These are phyloP conservation scores for Rubia occidens DNA, from an alignment of 305 asterid species.

Conservation along the genomic window DNA sequence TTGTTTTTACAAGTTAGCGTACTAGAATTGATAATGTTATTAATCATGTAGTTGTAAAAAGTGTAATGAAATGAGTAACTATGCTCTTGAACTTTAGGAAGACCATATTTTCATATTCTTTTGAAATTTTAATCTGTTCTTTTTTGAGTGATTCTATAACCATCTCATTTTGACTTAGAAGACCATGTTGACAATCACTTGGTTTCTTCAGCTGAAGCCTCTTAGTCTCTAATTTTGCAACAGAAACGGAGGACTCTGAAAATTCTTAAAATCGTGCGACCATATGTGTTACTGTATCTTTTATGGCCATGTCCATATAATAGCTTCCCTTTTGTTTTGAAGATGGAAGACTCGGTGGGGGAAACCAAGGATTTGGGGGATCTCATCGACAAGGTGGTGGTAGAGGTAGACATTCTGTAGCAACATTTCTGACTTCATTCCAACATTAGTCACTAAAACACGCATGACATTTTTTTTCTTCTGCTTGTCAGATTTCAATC, in stretches of 20 bases:
- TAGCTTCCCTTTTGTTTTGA: conserved; percentile 19
- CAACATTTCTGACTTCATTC: background rate
- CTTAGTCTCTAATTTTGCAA: background rate
- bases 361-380: conserved; percentile 67
- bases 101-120: background rate
- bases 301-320: background rate
- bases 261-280: background rate
- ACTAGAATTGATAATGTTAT: background rate
- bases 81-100: conserved; percentile 2
- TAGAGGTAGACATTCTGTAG: conserved; percentile 42
- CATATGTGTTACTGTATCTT: background rate
- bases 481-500: conserved; percentile 44
- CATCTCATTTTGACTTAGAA: background rate
- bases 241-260: background rate
- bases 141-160: background rate
- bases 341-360: conserved; percentile 71
- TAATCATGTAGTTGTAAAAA: background rate
- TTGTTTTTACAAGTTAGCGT: background rate
- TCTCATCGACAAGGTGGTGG: conserved; percentile 61
- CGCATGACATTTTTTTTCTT: conserved; percentile 16
- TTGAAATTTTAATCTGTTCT: background rate
- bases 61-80: background rate
- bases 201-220: background rate
- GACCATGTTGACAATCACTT: background rate
- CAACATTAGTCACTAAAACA: background rate